Evolutionary conservation across 75 land plant species (phyloP).

Genomic region (Selaginella moellendorffii): DNA sequence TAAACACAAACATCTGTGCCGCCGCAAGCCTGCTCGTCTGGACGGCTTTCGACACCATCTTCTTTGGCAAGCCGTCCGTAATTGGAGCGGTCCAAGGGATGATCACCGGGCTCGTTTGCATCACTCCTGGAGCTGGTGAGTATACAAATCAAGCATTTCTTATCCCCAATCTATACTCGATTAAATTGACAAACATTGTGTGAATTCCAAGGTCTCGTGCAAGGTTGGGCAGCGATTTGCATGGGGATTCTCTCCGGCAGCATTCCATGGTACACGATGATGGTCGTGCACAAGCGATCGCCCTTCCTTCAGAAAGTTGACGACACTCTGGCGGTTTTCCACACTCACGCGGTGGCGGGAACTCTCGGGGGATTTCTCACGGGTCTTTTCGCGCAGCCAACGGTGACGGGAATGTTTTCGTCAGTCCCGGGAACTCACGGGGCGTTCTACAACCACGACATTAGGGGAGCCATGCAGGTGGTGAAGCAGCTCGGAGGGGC

Average conservation of each 20-base stretch:
- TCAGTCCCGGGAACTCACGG: conserved; percentile 13
- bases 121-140: conserved; percentile 26
- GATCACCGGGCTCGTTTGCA: conserved; percentile 29
- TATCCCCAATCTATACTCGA: background rate
- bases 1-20: conserved; percentile 20
- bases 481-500: conserved; percentile 36
- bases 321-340: conserved; percentile 30
- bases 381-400: conserved; percentile 31
- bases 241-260: conserved; percentile 29
- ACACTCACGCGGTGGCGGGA: conserved; percentile 35
- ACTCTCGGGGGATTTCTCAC: conserved; percentile 29
- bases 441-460: conserved; percentile 11
- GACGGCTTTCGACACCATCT: conserved; percentile 10
- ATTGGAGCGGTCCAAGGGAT: conserved; percentile 26
- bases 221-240: conserved; percentile 28
- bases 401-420: conserved; percentile 16
- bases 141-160: background rate
- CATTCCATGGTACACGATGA: conserved; percentile 34
- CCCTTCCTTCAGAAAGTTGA: conserved; percentile 16
- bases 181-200: background rate
- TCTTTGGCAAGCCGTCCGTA: conserved; percentile 12
- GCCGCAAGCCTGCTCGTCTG: conserved; percentile 19
- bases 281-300: conserved; percentile 20
- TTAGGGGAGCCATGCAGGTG: conserved; percentile 26
- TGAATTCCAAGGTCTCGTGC: conserved; percentile 17